A percentile compares a stretch with the other conserved stretches of the same genome.
phyloP scores from a whole-genome alignment of 148 eudicot species.

The Vaccinium darrowii region DNA sequence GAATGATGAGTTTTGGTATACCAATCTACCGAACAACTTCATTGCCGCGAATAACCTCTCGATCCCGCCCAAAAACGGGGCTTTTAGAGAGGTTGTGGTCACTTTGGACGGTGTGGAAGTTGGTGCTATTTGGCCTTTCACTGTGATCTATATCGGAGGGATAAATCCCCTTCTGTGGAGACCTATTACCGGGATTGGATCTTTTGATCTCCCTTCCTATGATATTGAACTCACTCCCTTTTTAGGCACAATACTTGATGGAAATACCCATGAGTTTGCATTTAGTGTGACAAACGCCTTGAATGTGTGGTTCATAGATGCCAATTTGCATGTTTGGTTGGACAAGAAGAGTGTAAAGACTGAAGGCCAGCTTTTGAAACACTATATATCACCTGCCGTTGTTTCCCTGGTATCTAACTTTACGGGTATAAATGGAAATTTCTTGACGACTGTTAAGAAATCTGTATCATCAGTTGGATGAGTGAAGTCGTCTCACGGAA shows the following conservation, averaged over 20 bases:
- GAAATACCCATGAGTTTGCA: conserved; percentile 48
- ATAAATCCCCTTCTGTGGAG: conserved; percentile 89
- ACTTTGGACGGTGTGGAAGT: conserved; percentile 54
- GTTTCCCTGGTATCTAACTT: conserved; percentile 33
- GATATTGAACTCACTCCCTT: conserved; percentile 82
- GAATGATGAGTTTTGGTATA: conserved; percentile 84
- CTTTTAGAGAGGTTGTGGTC: conserved; percentile 84
- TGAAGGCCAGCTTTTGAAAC: conserved; percentile 40
- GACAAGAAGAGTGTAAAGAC: conserved; percentile 49
- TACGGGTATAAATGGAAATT: conserved; percentile 59
- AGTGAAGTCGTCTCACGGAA: conserved; percentile 65
- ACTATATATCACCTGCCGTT: conserved; percentile 22
- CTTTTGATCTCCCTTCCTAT: conserved; percentile 79
- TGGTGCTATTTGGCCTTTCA: conserved; percentile 86
- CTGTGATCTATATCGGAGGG: conserved; percentile 87
- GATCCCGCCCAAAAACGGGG: conserved; percentile 56
- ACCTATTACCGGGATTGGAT: conserved; percentile 77
- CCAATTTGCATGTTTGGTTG: conserved; percentile 91
- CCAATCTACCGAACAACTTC: conserved; percentile 64
- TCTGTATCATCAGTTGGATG: conserved; percentile 52
- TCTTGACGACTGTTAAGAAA: conserved; percentile 43
- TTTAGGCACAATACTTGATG: conserved; percentile 64
- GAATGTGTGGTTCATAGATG: conserved; percentile 87
- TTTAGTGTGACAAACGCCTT: conserved; percentile 76
- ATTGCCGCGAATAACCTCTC: conserved; percentile 54